These are phyloP conservation scores for Maudiozyma turicensis DNA, from an alignment of 805 yeast species.

Conservation along the genomic window DNA sequence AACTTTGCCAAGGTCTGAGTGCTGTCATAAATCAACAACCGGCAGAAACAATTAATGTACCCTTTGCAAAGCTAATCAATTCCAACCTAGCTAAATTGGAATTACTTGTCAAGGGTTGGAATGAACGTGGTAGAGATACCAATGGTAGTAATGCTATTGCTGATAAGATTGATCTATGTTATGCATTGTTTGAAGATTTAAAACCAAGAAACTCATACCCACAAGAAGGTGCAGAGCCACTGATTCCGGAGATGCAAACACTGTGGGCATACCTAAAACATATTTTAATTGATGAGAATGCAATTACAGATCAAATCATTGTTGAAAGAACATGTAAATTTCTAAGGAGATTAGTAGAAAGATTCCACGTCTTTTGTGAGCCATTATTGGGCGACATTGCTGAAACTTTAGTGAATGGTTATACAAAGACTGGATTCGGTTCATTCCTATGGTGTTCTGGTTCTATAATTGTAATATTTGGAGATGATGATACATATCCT, in stretches of 20 bases:
- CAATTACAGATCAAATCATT: constrained; percentile 15
- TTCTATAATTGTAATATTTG: constrained; percentile 62
- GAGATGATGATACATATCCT: constrained; percentile 37
- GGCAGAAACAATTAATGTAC: constrained; percentile 41
- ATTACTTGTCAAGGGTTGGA: constrained; percentile 19
- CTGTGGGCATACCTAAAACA: constrained; percentile 20
- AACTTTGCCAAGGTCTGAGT: constrained; percentile 83
- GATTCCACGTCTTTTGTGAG: constrained; percentile 26
- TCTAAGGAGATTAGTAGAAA: constrained; percentile 54
- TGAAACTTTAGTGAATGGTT: constrained; percentile 58
- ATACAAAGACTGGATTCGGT: constrained; percentile 59
- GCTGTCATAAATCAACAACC: constrained; percentile 63
- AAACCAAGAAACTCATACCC: constrained; percentile 25
- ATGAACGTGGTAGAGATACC: constrained; percentile 23
- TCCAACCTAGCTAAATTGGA: constrained; percentile 31
- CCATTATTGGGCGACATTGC: constrained; percentile 59
- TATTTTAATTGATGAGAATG: constrained; percentile 19
- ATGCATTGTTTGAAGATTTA: constrained; percentile 26
- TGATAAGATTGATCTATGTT: constrained; percentile 53
- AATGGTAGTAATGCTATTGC: constrained; percentile 41
- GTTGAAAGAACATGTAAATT: constrained; percentile 70
- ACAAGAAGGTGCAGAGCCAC: constrained; percentile 24
- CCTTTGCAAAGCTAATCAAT: constrained; percentile 61
- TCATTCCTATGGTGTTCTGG: constrained; percentile 91
- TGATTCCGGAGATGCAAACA: constrained; percentile 19